Evolutionary conservation across 148 eudicot genomes (phyloP).

Genomic region (Euryodendron excelsum): DNA sequence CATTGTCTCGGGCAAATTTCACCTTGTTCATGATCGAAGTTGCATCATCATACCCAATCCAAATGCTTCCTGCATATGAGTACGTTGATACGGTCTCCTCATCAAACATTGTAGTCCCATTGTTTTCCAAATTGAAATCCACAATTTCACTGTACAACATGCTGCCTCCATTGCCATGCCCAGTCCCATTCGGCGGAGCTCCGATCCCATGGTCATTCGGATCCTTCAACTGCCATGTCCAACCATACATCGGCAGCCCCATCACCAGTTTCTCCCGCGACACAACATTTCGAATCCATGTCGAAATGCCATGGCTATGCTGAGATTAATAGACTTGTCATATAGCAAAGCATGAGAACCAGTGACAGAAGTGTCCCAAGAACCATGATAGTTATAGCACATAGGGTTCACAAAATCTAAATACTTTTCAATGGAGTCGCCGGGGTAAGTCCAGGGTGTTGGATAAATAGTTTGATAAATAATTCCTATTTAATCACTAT

Average conservation of each 20-base stretch:
- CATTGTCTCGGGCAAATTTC: no score
- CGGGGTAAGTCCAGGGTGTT: constrained; percentile 24
- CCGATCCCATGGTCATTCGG: constrained; percentile 31
- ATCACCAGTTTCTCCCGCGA: constrained; percentile 24
- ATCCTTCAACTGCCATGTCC: constrained; percentile 31
- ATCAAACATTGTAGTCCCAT: background rate
- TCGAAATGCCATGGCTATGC: constrained; percentile 26
- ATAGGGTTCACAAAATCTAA: constrained; percentile 30
- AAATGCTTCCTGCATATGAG: no score
- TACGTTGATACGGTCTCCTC: background rate
- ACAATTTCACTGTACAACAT: background rate
- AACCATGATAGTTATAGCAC: constrained; percentile 31
- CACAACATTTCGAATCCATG: constrained; percentile 23
- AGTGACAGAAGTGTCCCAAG: constrained; percentile 27
- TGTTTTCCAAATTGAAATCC: background rate
- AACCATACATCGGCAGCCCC: constrained; percentile 37
- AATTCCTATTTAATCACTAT: no score
- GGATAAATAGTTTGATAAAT: no score
- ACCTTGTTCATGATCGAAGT: no score
- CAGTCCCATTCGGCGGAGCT: constrained; percentile 33
- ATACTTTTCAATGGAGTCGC: constrained; percentile 8
- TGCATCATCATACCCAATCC: background rate
- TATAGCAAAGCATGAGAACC: constrained; percentile 25
- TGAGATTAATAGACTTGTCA: constrained; percentile 27
- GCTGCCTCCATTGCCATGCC: constrained; percentile 15